These are phyloP conservation scores for Alternaria metachromatica DNA, from an alignment of 2,329 filamentous ascomycete genomes.

Conservation along the genomic window DNA sequence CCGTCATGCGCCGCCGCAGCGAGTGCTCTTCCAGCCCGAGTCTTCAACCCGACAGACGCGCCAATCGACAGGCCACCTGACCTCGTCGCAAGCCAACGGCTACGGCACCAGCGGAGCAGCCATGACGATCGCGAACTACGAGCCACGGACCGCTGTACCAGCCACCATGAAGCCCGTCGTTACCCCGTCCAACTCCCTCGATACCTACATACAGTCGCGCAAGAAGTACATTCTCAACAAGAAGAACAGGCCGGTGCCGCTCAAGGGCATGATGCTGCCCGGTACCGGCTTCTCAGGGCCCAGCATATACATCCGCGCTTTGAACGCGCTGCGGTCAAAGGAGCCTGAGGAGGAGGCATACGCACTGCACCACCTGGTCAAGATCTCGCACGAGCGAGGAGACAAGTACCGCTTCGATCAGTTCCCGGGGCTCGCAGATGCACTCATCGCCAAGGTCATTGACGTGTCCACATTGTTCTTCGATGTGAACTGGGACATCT, in stretches of 20 bases:
- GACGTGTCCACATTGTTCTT: slow-evolving; percentile 81
- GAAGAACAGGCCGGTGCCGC: slow-evolving; percentile 48
- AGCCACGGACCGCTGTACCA: slow-evolving; percentile 68
- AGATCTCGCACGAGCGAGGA: slow-evolving; percentile 91
- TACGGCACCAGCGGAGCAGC: slow-evolving; percentile 53
- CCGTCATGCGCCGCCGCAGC: slow-evolving; percentile 82
- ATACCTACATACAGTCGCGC: slow-evolving; percentile 67
- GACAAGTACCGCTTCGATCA: slow-evolving; percentile 96
- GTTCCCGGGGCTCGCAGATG: slow-evolving; percentile 86
- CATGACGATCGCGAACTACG: slow-evolving; percentile 70
- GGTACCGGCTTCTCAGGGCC: slow-evolving; percentile 75
- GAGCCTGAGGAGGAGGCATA: slow-evolving; percentile 87
- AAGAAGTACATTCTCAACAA: slow-evolving; percentile 58
- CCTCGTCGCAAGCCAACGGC: slow-evolving; percentile 55
- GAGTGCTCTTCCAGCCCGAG: slow-evolving; percentile 85
- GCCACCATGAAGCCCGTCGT: slow-evolving; percentile 75
- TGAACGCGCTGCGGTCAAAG: slow-evolving; percentile 81
- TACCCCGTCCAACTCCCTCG: slow-evolving; percentile 76
- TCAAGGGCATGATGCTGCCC: slow-evolving; percentile 64
- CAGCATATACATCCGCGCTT: slow-evolving; percentile 89
- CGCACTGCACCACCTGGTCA: slow-evolving; percentile 89
- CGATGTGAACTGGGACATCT: slow-evolving; percentile 79
- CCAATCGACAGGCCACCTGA: slow-evolving; percentile 52
- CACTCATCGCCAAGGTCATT: slow-evolving; percentile 82
- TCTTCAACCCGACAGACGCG: slow-evolving; percentile 70